phyloP scores from a whole-genome alignment of 2,329 filamentous ascomycete species.

The Cercospora sesami region DNA sequence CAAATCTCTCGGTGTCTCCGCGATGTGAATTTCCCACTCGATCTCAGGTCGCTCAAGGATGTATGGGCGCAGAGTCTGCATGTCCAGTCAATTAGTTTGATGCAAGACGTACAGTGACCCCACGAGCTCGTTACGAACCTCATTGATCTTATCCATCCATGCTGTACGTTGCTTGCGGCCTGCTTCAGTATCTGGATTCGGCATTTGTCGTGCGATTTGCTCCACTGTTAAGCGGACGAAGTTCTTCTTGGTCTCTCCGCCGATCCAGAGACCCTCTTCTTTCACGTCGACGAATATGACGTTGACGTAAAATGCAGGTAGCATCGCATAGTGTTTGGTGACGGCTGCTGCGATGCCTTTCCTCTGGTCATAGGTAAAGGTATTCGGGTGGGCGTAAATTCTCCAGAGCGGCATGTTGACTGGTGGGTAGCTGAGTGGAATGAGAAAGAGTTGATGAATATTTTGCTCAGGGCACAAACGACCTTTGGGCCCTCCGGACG shows the following conservation, averaged over 20 bases:
- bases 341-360: background rate
- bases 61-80: background rate
- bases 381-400: background rate
- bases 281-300: background rate
- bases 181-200: background rate
- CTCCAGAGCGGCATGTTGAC: background rate
- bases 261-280: background rate
- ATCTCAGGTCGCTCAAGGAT: background rate
- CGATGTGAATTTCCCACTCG: background rate
- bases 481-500: background rate
- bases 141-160: background rate
- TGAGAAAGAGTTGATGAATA: background rate
- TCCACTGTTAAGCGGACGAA: background rate
- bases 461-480: background rate
- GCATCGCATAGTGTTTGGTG: background rate
- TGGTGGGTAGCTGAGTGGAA: background rate
- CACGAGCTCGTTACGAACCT: background rate
- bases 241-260: background rate
- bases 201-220: background rate
- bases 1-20: background rate
- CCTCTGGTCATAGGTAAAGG: background rate
- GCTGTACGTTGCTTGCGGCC: background rate
- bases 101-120: too few species aligned
- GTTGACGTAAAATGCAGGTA: background rate
- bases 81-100: background rate